Percentiles rank a stretch among this genome's conserved stretches.
Conservation (phyloP, 495 filamentous ascomycete species). For the Xylaria palmicola region DNA sequence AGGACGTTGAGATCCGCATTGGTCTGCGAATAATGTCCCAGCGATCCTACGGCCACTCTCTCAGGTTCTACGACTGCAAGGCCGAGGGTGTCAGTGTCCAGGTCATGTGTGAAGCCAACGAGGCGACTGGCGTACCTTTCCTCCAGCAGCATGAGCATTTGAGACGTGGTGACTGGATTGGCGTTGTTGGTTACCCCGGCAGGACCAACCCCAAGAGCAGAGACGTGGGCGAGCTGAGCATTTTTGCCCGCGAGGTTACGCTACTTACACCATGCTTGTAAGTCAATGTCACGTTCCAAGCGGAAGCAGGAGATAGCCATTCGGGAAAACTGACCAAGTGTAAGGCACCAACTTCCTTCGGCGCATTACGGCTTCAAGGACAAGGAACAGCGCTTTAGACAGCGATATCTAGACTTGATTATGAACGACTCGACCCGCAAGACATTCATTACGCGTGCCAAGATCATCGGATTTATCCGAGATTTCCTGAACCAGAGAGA, state of each 20-base stretch:
- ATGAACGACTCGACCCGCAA: constrained; percentile 86
- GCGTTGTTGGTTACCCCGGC: constrained; percentile 74
- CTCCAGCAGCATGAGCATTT: constrained; percentile 87
- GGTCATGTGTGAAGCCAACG: constrained; percentile 84
- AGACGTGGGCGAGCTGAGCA: constrained; percentile 83
- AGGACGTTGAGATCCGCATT: constrained; percentile 69
- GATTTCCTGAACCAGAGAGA: constrained; percentile 80
- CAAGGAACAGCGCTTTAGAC: constrained; percentile 85
- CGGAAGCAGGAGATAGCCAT: not conserved
- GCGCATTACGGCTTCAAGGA: constrained; percentile 95
- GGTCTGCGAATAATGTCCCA: constrained; percentile 88
- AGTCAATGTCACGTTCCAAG: too few relatives aligned
- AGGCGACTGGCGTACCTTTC: constrained; percentile 63
- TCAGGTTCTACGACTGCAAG: constrained; percentile 89
- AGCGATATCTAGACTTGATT: constrained; percentile 92
- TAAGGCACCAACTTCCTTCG: constrained; percentile 78
- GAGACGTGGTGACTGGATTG: constrained; percentile 77
- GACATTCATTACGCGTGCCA: constrained; percentile 77
- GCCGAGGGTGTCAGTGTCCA: constrained; percentile 74
- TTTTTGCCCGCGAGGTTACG: constrained; percentile 84
- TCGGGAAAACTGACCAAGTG: not conserved
- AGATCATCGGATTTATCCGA: constrained; percentile 82
- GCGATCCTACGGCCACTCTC: constrained; percentile 76
- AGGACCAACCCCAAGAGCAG: constrained; percentile 86
- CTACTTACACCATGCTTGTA: constrained; percentile 82